Evolutionary conservation across 768 basidiomycete species (phyloP), one percentile per base, ranked within the genome.

Genomic region (Lactarius sp.): DNA sequence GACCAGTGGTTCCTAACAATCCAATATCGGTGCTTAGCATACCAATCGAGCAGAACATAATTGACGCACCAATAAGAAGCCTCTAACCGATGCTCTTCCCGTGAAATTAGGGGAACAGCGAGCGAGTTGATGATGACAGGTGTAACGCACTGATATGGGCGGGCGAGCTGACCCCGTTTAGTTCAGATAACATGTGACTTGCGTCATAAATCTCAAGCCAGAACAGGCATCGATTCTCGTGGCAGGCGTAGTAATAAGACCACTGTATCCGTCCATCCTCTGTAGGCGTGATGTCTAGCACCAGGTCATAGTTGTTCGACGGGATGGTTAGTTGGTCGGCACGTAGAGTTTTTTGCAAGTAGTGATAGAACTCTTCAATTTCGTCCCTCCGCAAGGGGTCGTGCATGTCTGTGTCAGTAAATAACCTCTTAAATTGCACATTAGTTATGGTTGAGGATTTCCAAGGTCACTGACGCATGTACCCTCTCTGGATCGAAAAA

Each of bases 341-440:
- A 75, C 7, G 27, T 5, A 59, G 1, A 59, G 59, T n/a, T 1
- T 18, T 10, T 37, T 54, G 44, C 12, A 63, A 13, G 56, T 41
- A 41, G n/a, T 16, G 4, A 34, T 59, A 27, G n/a, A 63, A 80
- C 8, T 71, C 69, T 6, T 74, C 72, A 1, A 84, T 73, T 47
- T 78, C 77, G 0, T 50, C 36, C 10, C 71, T 62, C 6, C 78
- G 72, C 0, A 67, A 71, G 0, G 46, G 9, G 33, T 84, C 74
- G 39, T 75, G 79, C 14, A 86, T 72, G 64, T 85, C 69, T 20
- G 78, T 78, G 62, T 87, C 85, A 0, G 85, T 85, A 39, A 81
- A 81, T 0, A 82, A 76, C 56, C 75, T 78, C 81, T 84, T 36
- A n/a, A 39, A 16, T 50, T 1, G 7, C 6, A 18, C 4, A 41